Evolutionary conservation across 2,329 filamentous ascomycete species (phyloP).

Genomic region (Coniochaeta sp.): DNA sequence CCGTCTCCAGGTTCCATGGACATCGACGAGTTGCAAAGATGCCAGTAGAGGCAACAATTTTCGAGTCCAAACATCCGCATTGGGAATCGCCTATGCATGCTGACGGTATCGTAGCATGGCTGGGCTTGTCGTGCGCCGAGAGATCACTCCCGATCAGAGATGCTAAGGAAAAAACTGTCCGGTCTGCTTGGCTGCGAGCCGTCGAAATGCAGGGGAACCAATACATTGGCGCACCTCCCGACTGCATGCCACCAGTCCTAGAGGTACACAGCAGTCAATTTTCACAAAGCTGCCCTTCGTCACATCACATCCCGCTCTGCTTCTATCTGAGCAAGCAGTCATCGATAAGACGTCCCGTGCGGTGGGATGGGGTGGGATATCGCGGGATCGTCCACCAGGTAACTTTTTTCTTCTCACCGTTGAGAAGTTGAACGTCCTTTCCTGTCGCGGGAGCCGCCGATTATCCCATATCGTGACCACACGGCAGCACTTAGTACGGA

Average conservation of each 20-base stretch:
- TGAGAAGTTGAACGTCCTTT: background rate
- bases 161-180: background rate
- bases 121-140: background rate
- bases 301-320: constrained; percentile 2
- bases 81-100: no score
- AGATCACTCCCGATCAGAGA: no score
- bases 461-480: no score
- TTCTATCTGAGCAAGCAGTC: background rate
- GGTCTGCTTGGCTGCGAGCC: background rate
- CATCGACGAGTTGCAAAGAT: background rate
- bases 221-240: background rate
- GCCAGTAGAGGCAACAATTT: background rate
- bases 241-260: background rate
- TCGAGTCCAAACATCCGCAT: background rate
- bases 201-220: background rate
- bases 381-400: background rate
- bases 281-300: background rate
- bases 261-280: background rate
- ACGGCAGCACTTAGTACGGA: no score
- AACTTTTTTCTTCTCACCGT: background rate
- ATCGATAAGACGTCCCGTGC: background rate
- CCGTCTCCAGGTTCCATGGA: background rate
- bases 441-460: background rate
- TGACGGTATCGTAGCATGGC: background rate
- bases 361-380: background rate